A percentile compares a stretch with the other conserved stretches of the same genome.
Evolutionary conservation across 2,329 filamentous ascomycete genomes (phyloP).

Genomic region (Fusarium buxicola): DNA sequence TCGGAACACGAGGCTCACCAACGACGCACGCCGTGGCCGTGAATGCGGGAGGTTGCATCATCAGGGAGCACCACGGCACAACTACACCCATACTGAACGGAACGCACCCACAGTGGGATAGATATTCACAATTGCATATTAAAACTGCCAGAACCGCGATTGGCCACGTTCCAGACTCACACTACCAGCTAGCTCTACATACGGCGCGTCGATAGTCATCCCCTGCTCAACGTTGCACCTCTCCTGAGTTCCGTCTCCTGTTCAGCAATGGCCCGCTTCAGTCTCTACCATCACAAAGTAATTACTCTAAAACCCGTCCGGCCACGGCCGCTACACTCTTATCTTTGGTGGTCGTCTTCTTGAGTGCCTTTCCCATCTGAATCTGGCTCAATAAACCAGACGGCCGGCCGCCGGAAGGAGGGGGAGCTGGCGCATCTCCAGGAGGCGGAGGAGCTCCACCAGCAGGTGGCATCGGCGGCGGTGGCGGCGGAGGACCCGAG

Average conservation of each 20-base stretch:
- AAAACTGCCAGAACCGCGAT: conserved; percentile 20
- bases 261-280: conserved; percentile 4
- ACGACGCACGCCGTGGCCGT: conserved; percentile 4
- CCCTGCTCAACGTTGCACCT: conserved; percentile 16
- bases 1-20: conserved; percentile 10
- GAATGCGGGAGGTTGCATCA: conserved; percentile 15
- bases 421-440: conserved; percentile 55
- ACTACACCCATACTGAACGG: too few relatives aligned
- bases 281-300: conserved; percentile 2
- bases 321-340: conserved; percentile 78
- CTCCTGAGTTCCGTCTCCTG: conserved; percentile 14
- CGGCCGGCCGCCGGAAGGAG: conserved; percentile 63
- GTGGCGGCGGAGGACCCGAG: conserved; percentile 57
- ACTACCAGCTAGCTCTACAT: conserved; percentile 23
- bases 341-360: conserved; percentile 92
- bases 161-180: conserved; percentile 27
- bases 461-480: conserved; percentile 50
- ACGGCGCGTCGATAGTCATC: conserved; percentile 13
- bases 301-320: conserved; percentile 76
- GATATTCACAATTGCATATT: conserved; percentile 27
- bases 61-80: conserved; percentile 9
- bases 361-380: conserved; percentile 79
- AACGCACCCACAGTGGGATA: neutral
- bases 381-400: conserved; percentile 84
- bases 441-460: conserved; percentile 59